Conservation (phyloP, 768 basidiomycete species). For the Cystobasidium tubakii region DNA sequence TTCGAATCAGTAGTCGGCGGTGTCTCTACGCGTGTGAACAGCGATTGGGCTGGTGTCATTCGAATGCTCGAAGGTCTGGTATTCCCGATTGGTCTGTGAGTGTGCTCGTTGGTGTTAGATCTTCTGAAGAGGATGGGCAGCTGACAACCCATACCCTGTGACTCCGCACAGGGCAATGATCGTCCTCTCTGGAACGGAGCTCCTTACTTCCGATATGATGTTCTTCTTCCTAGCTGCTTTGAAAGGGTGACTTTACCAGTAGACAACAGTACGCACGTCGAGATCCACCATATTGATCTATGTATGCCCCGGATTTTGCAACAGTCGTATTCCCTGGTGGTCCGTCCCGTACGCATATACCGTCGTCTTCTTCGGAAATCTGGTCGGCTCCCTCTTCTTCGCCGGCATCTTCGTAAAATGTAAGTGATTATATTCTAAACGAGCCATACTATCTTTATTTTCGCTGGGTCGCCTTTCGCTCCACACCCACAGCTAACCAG, state of each 20-base stretch:
- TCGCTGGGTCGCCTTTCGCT: too few species aligned
- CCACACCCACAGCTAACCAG: too few species aligned
- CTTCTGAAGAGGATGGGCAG: too few species aligned
- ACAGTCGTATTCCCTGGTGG: constrained; percentile 3
- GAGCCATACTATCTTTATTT: too few species aligned
- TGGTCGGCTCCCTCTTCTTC: constrained; percentile 13
- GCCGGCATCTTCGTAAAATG: constrained; percentile 11
- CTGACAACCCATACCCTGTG: too few species aligned
- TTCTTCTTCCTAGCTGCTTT: constrained; percentile 15
- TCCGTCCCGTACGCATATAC: neutral
- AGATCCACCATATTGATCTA: too few species aligned
- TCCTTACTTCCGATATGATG: constrained; percentile 14
- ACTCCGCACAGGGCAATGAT: neutral
- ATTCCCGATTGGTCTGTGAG: constrained; percentile 1
- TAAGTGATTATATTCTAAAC: neutral
- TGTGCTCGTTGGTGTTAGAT: too few species aligned
- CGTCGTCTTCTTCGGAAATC: constrained; percentile 15
- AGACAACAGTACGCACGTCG: too few species aligned
- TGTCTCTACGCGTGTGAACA: neutral
- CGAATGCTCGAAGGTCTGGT: constrained; percentile 6
- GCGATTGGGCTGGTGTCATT: neutral
- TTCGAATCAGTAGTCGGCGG: constrained; percentile 4
- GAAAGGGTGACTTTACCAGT: neutral
- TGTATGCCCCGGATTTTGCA: too few species aligned
- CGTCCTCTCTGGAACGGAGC: constrained; percentile 4